Evolutionary conservation across 495 filamentous ascomycete genomes (phyloP).

Genomic region (Aspergillus nidulans): DNA sequence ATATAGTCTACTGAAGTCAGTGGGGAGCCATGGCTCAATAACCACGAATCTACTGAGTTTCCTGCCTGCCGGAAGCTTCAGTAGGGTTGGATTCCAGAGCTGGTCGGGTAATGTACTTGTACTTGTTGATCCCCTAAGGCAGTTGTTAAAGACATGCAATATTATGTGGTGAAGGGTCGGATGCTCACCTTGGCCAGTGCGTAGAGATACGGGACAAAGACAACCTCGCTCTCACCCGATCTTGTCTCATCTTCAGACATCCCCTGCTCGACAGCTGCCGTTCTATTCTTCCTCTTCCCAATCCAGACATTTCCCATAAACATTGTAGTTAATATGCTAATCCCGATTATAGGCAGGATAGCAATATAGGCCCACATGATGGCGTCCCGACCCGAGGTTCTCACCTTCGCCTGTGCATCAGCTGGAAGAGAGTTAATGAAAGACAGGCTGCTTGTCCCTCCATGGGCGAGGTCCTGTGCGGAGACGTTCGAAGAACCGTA

Average conservation of each 20-base stretch:
- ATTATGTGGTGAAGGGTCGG: background rate
- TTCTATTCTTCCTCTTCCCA: background rate
- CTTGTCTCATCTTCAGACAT: background rate
- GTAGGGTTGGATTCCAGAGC: background rate
- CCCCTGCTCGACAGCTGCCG: background rate
- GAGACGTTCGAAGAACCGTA: background rate
- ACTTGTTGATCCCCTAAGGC: background rate
- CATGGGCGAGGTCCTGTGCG: background rate
- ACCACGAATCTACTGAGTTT: too few relatives aligned
- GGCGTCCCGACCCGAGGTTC: conserved; percentile 34
- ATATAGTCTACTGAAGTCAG: too few relatives aligned
- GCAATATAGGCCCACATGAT: conserved; percentile 55
- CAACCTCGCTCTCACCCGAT: conserved; percentile 16
- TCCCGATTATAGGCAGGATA: conserved; percentile 50
- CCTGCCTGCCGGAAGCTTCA: background rate
- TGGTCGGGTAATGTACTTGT: background rate
- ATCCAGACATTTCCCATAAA: conserved; percentile 55
- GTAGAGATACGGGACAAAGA: conserved; percentile 24
- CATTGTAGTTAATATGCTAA: conserved; percentile 38
- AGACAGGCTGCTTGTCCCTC: conserved; percentile 15
- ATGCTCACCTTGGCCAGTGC: conserved; percentile 19
- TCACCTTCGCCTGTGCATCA: conserved; percentile 21
- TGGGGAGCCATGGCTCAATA: too few relatives aligned
- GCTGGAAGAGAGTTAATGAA: conserved; percentile 20
- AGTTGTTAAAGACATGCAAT: too few relatives aligned